Evolutionary conservation across 441 rosid genomes (phyloP).

Genomic region (Breynia disticha): DNA sequence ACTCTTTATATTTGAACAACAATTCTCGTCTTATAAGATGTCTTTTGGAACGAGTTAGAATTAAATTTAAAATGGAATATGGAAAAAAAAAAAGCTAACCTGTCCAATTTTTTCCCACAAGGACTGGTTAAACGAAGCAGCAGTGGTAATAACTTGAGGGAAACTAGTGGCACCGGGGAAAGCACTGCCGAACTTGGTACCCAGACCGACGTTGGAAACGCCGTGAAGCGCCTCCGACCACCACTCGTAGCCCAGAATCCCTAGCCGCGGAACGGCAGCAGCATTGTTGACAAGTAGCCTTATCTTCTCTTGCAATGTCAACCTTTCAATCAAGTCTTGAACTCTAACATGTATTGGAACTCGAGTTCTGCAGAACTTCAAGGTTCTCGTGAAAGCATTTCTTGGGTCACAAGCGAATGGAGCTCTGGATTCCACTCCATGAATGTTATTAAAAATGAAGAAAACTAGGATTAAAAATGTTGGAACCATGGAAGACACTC

Average conservation of each 20-base stretch:
- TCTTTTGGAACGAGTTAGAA: too few relatives aligned
- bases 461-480: slow-evolving; percentile 5
- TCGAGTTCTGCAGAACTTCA: slow-evolving; percentile 42
- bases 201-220: slow-evolving; percentile 85
- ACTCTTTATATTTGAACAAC: too few relatives aligned
- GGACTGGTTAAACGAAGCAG: slow-evolving; percentile 76
- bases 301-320: slow-evolving; percentile 73
- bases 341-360: slow-evolving; percentile 55
- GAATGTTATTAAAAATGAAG: slow-evolving; percentile 7
- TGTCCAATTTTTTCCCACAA: slow-evolving; percentile 90
- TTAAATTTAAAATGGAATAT: too few relatives aligned
- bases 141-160: slow-evolving; percentile 96
- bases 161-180: slow-evolving; percentile 89
- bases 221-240: slow-evolving; percentile 99
- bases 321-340: slow-evolving; percentile 55
- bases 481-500: neutral
- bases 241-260: slow-evolving; percentile 90
- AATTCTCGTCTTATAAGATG: too few relatives aligned
- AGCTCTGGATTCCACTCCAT: slow-evolving; percentile 28
- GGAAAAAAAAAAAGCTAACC: slow-evolving; percentile 25
- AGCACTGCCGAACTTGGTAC: slow-evolving; percentile 70
- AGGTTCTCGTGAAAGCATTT: slow-evolving; percentile 42
- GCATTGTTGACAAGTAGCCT: slow-evolving; percentile 72
- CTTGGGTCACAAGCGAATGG: slow-evolving; percentile 84
- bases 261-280: slow-evolving; percentile 65